phyloP scores from a whole-genome alignment of 2,329 filamentous ascomycete genomes.

The Clarireedia sp. region DNA sequence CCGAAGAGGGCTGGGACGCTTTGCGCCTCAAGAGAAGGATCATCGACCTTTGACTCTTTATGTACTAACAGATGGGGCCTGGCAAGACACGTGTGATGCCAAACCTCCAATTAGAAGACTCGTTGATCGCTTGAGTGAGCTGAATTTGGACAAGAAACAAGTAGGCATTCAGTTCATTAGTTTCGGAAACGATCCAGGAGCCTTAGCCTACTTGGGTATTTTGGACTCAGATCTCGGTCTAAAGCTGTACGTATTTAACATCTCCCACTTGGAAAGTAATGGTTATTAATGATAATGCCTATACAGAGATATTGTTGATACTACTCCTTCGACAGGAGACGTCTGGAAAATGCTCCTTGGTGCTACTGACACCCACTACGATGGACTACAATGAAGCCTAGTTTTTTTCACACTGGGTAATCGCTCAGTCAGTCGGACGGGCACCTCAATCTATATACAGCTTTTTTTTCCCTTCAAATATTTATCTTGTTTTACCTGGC shows the following conservation, averaged over 20 bases:
- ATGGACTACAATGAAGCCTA: background rate
- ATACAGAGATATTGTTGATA: slow-evolving; percentile 12
- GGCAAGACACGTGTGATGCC: slow-evolving; percentile 5
- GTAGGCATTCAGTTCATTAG: background rate
- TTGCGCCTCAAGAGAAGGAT: background rate
- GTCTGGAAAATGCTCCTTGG: slow-evolving; percentile 15
- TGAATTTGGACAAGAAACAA: background rate
- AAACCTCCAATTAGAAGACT: background rate
- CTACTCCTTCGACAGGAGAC: slow-evolving; percentile 8
- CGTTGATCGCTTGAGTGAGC: slow-evolving; percentile 5
- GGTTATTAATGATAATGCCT: background rate
- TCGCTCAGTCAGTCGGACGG: background rate
- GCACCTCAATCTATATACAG: background rate
- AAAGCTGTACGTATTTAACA: background rate
- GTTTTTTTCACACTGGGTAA: background rate
- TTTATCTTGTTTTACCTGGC: no score
- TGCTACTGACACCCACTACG: slow-evolving; percentile 5
- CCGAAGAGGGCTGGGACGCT: background rate
- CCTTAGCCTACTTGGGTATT: background rate
- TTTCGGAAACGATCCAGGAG: background rate
- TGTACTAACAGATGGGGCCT: slow-evolving; percentile 13
- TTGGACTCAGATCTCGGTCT: background rate
- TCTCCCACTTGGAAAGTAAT: background rate
- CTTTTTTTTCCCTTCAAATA: no score
- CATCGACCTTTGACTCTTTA: slow-evolving; percentile 10